phyloP scores from a whole-genome alignment of 1,139 yeast genomes.

The Debaryomyces udenii region DNA sequence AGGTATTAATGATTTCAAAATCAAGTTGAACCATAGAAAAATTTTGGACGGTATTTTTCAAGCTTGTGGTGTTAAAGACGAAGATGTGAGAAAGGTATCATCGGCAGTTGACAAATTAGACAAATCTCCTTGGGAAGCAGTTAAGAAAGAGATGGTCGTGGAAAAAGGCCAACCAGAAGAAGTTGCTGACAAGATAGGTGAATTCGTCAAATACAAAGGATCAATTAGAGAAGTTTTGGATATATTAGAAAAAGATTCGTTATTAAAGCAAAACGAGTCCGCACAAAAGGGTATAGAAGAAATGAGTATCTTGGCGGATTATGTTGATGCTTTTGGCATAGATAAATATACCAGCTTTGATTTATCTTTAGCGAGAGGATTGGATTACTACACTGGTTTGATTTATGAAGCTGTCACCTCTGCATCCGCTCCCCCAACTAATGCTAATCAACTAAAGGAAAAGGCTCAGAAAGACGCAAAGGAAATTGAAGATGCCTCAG shows the following conservation, averaged over 20 bases:
- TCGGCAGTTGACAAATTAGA: conserved; percentile 96
- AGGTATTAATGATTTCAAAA: conserved; percentile 85
- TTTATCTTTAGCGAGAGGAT: conserved; percentile 92
- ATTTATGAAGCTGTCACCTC: conserved; percentile 95
- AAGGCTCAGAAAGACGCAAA: conserved; percentile 44
- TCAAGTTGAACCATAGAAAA: conserved; percentile 93
- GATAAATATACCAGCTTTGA: conserved; percentile 74
- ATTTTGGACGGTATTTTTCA: conserved; percentile 93
- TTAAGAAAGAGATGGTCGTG: conserved; percentile 84
- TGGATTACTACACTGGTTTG: conserved; percentile 95
- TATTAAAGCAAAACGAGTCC: conserved; percentile 61
- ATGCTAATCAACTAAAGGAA: conserved; percentile 67
- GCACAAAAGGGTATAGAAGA: conserved; percentile 84
- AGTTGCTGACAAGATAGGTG: conserved; percentile 91
- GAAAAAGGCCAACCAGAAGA: conserved; percentile 90
- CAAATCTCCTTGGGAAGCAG: conserved; percentile 93
- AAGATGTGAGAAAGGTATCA: conserved; percentile 89
- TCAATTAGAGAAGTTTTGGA: conserved; percentile 67
- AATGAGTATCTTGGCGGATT: conserved; percentile 72
- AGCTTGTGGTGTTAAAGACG: conserved; percentile 92
- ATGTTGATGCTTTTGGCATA: conserved; percentile 79
- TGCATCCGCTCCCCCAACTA: conserved; percentile 91
- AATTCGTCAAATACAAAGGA: conserved; percentile 85
- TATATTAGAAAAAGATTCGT: conserved; percentile 57
- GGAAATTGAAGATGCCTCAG: conserved; percentile 89